phyloP scores from a whole-genome alignment of 768 basidiomycete genomes.

The Agrocybe pediades region DNA sequence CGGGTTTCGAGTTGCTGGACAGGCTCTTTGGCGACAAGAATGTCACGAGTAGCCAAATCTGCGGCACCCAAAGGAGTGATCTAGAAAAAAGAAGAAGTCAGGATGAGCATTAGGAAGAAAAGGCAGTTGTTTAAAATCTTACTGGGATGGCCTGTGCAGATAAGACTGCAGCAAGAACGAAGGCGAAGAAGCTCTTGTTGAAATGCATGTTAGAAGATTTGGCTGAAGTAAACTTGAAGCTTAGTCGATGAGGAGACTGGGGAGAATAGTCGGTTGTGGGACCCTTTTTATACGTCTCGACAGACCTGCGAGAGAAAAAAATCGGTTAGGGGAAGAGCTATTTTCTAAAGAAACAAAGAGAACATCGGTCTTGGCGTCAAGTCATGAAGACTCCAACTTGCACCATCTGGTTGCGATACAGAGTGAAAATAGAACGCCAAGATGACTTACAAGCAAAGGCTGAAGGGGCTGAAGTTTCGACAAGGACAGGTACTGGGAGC shows the following conservation, averaged over 20 bases:
- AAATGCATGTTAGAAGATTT: constrained; percentile 30
- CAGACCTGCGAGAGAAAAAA: too few species aligned
- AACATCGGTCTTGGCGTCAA: constrained; percentile 17
- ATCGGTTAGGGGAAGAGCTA: too few species aligned
- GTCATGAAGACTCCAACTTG: background rate
- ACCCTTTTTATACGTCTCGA: constrained; percentile 16
- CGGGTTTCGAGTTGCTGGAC: background rate
- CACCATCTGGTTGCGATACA: constrained; percentile 7
- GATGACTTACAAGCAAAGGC: constrained; percentile 1
- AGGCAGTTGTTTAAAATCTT: constrained; percentile 6
- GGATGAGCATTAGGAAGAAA: background rate
- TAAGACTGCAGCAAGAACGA: constrained; percentile 33
- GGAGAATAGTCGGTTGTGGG: background rate
- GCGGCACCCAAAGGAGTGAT: constrained; percentile 1
- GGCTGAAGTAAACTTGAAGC: constrained; percentile 5
- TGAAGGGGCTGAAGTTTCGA: background rate
- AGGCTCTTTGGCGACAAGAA: background rate
- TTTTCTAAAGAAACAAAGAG: background rate
- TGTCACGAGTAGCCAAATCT: constrained; percentile 7
- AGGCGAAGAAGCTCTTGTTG: constrained; percentile 34
- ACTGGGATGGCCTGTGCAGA: constrained; percentile 32
- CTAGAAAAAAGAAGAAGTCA: background rate
- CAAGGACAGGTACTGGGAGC: background rate
- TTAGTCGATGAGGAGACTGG: constrained; percentile 11
- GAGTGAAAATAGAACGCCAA: constrained; percentile 21